A percentile compares a stretch with the other conserved stretches of the same genome.
These are phyloP conservation scores for Macrocybe gigantea DNA, from an alignment of 768 basidiomycete species.

Conservation along the genomic window DNA sequence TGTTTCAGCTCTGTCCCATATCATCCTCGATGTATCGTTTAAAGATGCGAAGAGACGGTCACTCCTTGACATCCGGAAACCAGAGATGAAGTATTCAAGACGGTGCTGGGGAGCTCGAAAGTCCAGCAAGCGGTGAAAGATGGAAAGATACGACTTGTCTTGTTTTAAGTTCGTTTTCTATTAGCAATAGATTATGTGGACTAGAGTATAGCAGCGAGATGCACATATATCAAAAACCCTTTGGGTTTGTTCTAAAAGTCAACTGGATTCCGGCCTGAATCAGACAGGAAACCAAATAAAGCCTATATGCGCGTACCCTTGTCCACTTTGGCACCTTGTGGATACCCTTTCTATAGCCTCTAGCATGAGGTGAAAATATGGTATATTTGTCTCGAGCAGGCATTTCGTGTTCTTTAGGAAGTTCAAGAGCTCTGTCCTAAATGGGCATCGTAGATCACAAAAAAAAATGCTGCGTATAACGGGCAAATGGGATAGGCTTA, in stretches of 20 bases:
- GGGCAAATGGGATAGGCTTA: constrained; percentile 30
- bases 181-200: constrained; percentile 9
- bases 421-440: constrained; percentile 66
- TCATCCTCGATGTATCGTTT: constrained; percentile 73
- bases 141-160: constrained; percentile 74
- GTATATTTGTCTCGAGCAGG: constrained; percentile 92
- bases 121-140: constrained; percentile 58
- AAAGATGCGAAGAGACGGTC: constrained; percentile 72
- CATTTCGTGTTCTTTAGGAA: constrained; percentile 96
- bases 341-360: constrained; percentile 87
- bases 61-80: constrained; percentile 79
- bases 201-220: background rate
- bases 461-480: background rate
- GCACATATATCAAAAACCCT: constrained; percentile 65
- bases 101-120: constrained; percentile 57
- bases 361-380: constrained; percentile 62
- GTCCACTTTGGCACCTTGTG: constrained; percentile 99
- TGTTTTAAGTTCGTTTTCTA: constrained; percentile 45
- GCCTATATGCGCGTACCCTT: constrained; percentile 46
- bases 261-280: constrained; percentile 39
- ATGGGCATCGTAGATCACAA: background rate
- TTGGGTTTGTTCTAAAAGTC: constrained; percentile 83
- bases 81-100: constrained; percentile 74
- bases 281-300: background rate
- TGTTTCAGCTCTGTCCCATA: constrained; percentile 73